Evolutionary conservation across 768 basidiomycete species (phyloP).

Genomic region (Tulasnella sp.): DNA sequence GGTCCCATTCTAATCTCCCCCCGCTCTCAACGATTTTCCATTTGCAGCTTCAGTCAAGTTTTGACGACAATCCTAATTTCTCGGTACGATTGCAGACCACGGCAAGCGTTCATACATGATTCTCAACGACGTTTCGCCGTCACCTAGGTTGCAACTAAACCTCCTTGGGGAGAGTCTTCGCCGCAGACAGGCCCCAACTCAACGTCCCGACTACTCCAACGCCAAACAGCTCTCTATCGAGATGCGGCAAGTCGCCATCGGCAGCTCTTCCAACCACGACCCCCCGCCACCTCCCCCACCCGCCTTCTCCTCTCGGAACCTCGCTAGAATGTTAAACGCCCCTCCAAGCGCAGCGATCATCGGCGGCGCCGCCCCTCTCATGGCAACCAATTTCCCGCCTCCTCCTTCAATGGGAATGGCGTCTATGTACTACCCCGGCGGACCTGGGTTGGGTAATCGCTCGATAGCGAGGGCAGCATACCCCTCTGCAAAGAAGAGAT

Average conservation of each 20-base stretch:
- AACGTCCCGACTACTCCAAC: constrained; percentile 6
- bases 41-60: constrained; percentile 11
- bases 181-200: background rate
- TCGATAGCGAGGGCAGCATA: background rate
- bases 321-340: constrained; percentile 1
- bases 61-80: constrained; percentile 5
- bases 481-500: background rate
- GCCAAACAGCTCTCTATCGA: constrained; percentile 3
- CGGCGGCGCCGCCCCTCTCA: background rate
- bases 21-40: too few relatives aligned
- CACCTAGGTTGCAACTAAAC: constrained; percentile 4
- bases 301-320: background rate
- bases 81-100: background rate
- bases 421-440: background rate
- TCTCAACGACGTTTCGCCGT: background rate
- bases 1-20: background rate
- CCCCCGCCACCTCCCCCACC: background rate
- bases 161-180: constrained; percentile 9
- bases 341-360: background rate
- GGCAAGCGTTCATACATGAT: background rate
- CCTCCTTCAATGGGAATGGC: background rate
- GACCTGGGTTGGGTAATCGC: background rate
- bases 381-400: background rate
- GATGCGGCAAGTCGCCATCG: constrained; percentile 8
- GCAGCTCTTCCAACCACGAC: background rate